Evolutionary conservation across 2,329 filamentous ascomycete genomes (phyloP), one percentile per base, ranked within the genome.

Genomic region (Bertia moriformis): DNA sequence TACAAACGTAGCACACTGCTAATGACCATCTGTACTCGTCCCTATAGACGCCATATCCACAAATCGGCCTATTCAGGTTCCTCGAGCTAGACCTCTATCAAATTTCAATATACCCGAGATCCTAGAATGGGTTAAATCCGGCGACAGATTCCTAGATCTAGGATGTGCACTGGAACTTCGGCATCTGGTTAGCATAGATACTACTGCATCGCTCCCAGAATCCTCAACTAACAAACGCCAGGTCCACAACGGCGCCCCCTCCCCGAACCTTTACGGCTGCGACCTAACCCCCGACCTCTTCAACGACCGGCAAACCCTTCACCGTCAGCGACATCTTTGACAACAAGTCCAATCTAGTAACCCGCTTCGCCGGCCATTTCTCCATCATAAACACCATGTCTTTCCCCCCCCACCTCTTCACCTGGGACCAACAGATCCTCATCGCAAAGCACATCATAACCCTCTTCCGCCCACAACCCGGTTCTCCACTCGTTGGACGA

Each of bases 401-500:
- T 15, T 42, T 42, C 24, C 39, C 39, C 32, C n/a, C n/a, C n/a
- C 40, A 42, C 27, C 40, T 42, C 4, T 42, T 42, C 18, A 19
- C 18, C 19, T 37, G 30, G 22, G 40, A 38, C 18, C 22, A 38
- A 14, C 38, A 37, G 18, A 10, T 40, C 17, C 18, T 12, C 2
- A 30, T 38, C 4, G 40, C 20, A 30, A 37, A 33, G 38, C 32
- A 20, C 4, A 10, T 41, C 7, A 27, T 27, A 7, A 27, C 7
- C 7, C 22, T 27, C 7, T n/a, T 27, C n/a, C 7, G n/a, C 7
- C 7, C 22, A n/a, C 22, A 27, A n/a, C 22, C 22, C n/a, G 22
- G n/a, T n/a, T 27, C 22, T 7, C 22, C n/a, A 10, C 7, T 27
- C n/a, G n/a, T 27, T 27, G 22, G 22, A n/a, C 22, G 22, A 7